These are phyloP conservation scores for Salix suchowensis DNA, from an alignment of 345 rosid species.

Conservation along the genomic window DNA sequence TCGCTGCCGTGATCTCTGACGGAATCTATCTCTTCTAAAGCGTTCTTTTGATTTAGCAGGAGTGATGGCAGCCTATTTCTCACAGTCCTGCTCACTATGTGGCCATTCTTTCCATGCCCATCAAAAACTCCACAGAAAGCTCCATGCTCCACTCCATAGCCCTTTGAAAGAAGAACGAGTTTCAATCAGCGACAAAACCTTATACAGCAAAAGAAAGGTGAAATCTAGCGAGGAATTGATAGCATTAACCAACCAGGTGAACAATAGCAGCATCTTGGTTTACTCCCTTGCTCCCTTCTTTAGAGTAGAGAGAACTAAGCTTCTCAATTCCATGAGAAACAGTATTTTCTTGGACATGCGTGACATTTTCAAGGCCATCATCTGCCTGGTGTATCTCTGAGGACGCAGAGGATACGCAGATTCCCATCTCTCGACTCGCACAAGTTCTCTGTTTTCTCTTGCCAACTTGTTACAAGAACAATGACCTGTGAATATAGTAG, in stretches of 20 bases:
- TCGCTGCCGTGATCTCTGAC: neutral
- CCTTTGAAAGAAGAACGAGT: slow-evolving; percentile 23
- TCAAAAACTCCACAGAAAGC: slow-evolving; percentile 73
- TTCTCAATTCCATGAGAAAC: slow-evolving; percentile 14
- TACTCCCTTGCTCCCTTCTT: slow-evolving; percentile 62
- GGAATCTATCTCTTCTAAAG: slow-evolving; percentile 13
- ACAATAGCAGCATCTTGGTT: slow-evolving; percentile 84
- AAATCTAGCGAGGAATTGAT: neutral
- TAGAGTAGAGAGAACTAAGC: slow-evolving; percentile 53
- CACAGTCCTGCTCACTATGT: slow-evolving; percentile 58
- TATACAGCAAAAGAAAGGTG: neutral
- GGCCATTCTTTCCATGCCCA: slow-evolving; percentile 87
- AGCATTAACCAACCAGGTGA: slow-evolving; percentile 36
- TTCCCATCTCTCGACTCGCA: slow-evolving; percentile 37
- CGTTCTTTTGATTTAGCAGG: slow-evolving; percentile 46
- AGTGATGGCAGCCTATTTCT: slow-evolving; percentile 57
- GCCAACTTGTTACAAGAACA: slow-evolving; percentile 2
- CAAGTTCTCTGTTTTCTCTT: neutral
- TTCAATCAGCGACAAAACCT: neutral
- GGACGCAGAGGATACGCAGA: slow-evolving; percentile 47
- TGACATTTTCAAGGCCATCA: slow-evolving; percentile 21
- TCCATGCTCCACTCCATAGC: slow-evolving; percentile 57
- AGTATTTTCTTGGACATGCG: slow-evolving; percentile 8
- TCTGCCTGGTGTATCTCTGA: slow-evolving; percentile 37
- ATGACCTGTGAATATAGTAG: slow-evolving; percentile 7